Evolutionary conservation across 139 green algal species (phyloP).

Genomic region (Medakamo hakoo): DNA sequence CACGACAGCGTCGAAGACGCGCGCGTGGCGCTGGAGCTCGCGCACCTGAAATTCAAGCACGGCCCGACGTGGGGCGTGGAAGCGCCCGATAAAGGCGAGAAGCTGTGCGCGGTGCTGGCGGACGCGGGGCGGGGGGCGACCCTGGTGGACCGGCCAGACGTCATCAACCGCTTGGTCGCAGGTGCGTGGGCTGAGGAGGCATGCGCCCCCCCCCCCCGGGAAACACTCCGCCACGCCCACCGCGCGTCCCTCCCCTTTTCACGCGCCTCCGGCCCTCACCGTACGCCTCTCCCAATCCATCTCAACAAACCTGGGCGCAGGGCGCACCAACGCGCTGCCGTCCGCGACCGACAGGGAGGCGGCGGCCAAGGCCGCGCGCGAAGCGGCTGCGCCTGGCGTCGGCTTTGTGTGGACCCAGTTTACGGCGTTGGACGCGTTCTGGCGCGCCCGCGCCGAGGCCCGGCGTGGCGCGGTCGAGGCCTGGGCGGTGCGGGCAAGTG

Average conservation of each 20-base stretch:
- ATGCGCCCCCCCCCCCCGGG: no score
- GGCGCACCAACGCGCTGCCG: constrained; percentile 24
- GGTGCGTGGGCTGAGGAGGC: no score
- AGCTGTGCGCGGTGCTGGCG: constrained; percentile 38
- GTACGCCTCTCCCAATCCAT: no score
- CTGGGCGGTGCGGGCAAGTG: no score
- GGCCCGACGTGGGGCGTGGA: constrained; percentile 20
- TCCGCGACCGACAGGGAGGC: constrained; percentile 28
- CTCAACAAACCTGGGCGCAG: no score
- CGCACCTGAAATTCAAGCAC: constrained; percentile 61
- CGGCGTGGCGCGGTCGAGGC: not conserved
- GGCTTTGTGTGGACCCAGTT: constrained; percentile 46
- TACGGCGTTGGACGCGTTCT: constrained; percentile 16
- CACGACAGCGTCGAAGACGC: constrained; percentile 72
- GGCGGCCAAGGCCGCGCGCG: constrained; percentile 9
- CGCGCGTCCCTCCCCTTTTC: no score
- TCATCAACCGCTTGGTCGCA: constrained; percentile 25
- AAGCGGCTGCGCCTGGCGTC: constrained; percentile 5
- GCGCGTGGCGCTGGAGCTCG: constrained; percentile 64
- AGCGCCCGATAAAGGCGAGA: constrained; percentile 15
- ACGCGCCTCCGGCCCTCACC: no score
- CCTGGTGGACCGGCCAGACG: constrained; percentile 39
- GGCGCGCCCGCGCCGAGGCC: constrained; percentile 7
- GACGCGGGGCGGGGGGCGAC: constrained; percentile 9
- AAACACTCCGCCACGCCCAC: no score